These are phyloP conservation scores for Thalassiosira exigua DNA, from an alignment of 352 stramenopile genomes.

Conservation along the genomic window DNA sequence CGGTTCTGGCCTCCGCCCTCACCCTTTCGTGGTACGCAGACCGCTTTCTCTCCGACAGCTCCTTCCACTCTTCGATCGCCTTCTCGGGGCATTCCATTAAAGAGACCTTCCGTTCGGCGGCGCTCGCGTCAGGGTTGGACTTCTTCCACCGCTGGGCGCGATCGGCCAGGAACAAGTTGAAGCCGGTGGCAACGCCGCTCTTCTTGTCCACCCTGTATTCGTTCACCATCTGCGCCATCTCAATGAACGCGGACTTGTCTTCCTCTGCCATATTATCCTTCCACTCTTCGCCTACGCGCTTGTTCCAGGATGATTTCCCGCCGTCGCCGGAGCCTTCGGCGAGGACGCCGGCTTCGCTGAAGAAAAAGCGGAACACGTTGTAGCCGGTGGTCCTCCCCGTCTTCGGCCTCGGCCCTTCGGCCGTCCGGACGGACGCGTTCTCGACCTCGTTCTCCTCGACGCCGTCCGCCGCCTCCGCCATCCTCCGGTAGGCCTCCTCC, in stretches of 20 bases:
- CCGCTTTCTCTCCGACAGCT: constrained; percentile 13
- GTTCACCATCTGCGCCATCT: constrained; percentile 15
- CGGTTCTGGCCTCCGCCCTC: neutral
- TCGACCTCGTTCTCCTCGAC: neutral
- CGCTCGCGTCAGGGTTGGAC: constrained; percentile 9
- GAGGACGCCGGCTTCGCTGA: no score
- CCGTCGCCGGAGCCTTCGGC: no score
- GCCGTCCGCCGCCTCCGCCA: no score
- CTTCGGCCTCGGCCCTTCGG: no score
- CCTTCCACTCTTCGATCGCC: constrained; percentile 13
- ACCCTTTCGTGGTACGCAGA: constrained; percentile 12
- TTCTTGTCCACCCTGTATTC: neutral
- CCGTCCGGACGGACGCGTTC: no score
- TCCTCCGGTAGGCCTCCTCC: no score
- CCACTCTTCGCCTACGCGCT: no score
- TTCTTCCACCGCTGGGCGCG: constrained; percentile 4
- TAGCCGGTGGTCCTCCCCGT: constrained; percentile 29
- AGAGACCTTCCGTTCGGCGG: constrained; percentile 10
- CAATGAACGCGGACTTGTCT: constrained; percentile 10
- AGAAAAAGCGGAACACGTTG: constrained; percentile 27
- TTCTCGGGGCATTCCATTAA: neutral
- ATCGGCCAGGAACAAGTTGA: constrained; percentile 24
- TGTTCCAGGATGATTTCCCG: no score
- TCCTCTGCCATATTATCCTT: constrained; percentile 9
- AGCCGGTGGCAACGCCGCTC: constrained; percentile 17